Evolutionary conservation across 352 stramenopile genomes (phyloP), one percentile per base, ranked within the genome.

Genomic region (Pelagophyceae sp.): DNA sequence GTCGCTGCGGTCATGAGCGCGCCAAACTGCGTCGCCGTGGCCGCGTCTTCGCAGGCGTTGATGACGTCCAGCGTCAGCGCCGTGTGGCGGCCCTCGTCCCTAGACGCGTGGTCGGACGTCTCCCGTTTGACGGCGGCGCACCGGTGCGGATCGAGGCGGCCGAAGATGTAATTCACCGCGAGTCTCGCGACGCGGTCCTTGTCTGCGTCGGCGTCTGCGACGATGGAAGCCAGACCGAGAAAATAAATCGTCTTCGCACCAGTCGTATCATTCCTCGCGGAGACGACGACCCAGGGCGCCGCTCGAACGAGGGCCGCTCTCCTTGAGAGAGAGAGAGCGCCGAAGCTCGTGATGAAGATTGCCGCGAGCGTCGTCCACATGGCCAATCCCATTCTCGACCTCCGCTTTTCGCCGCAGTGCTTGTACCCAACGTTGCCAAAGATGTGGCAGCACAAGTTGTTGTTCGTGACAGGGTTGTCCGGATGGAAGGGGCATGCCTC

Each of bases 351-450:
- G 35, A 74, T 37, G 38, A 74, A 74, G 11, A 74, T 74, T 11
- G 67, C 67, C 5, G 35, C 1, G 1, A 74, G 35, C 67, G 67
- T 74, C 35, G 67, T 60, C 67, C 67, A 74, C 67, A 74, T 74
- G 20, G 67, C 67, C 2, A 74, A 1, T 11, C 35, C 67, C 67
- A 74, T 74, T 11, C 5, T 60, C 0, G 58, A 6, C 35, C 58
- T 74, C 3, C 67, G 33, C 38, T 37, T 11, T n/a, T n/a, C 11
- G 38, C 58, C 67, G 27, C 51, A 74, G 67, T 74, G 58, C 17
- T 11, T 6, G 38, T 40, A 74, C 35, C 67, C 67, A n/a, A 74
- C n/a, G 67, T 74, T 74, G 11, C 67, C 67, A n/a, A 74, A 51
- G 15, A 74, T n/a, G 67, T 54, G 37, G 67, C 67, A 74, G 5